These are phyloP conservation scores for Tetracladium setigerum DNA, from an alignment of 495 filamentous ascomycete species.

Conservation along the genomic window DNA sequence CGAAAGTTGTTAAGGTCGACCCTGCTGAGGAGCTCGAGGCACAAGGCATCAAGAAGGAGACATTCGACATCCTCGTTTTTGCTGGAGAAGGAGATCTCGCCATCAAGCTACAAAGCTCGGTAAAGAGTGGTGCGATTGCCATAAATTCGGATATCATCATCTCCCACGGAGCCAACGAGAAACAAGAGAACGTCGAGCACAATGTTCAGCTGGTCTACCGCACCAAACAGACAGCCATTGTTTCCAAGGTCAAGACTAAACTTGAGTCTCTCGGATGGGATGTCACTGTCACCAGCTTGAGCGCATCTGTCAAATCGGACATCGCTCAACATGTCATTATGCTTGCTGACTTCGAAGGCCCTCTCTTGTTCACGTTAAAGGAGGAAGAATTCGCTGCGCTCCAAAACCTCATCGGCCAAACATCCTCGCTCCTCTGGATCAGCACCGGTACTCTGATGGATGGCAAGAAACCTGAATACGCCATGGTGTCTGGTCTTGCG, in stretches of 20 bases:
- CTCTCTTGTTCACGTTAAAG: not conserved
- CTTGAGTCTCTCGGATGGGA: conserved; percentile 2
- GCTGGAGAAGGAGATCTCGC: too few relatives aligned
- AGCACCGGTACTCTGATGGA: conserved; percentile 22
- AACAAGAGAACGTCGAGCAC: not conserved
- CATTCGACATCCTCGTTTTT: conserved; percentile 15
- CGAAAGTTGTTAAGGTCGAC: conserved; percentile 12
- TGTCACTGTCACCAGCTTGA: conserved; percentile 1
- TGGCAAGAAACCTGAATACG: conserved; percentile 24
- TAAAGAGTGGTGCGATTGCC: too few relatives aligned
- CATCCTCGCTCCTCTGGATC: conserved; percentile 28
- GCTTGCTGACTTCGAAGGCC: conserved; percentile 3
- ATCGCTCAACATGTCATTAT: too few relatives aligned
- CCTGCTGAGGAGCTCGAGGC: conserved; percentile 5
- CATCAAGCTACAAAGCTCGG: too few relatives aligned
- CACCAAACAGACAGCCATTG: not conserved
- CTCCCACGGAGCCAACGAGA: not conserved
- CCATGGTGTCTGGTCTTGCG: conserved; percentile 27
- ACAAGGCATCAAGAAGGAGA: conserved; percentile 12
- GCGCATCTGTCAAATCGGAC: not conserved
- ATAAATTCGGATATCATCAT: not conserved
- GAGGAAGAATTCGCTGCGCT: not conserved
- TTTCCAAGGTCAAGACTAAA: conserved; percentile 1
- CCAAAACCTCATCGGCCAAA: not conserved
- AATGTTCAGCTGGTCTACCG: conserved; percentile 6